Evolutionary conservation across 805 yeast genomes (phyloP), one percentile per base, ranked within the genome.

Genomic region (Metschnikowia vanudenii): DNA sequence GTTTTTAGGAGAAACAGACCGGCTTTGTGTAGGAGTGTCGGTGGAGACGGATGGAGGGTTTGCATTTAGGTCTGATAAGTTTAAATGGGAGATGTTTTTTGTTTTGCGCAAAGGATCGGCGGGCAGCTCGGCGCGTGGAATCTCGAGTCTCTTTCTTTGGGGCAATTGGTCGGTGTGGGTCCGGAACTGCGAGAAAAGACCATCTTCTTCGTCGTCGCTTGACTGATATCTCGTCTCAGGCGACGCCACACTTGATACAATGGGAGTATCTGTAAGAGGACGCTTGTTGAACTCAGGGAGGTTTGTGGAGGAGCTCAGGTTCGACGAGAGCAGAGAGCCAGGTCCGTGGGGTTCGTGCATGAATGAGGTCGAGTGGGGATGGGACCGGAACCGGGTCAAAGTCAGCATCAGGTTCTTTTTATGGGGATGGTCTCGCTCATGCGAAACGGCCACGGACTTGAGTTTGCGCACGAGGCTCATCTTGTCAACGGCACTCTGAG

Each of bases 241-340:
- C 0, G 88, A 81, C 1, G 79, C 67, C 58, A 75, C 68, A 2
- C 73, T 69, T 26, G 85, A 80, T 10, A 76, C 76, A 1, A 82
- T 74, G 0, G 94, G 94, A 0, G 94, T 85, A 58, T 85, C 94
- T 36, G 84, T 82, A 43, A 81, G 67, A 0, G 94, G 94, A 38
- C 90, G 69, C 62, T 79, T 82, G 59, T 84, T 81, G 65, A 85
- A 85, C 46, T 71, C 81, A 0, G 87, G 85, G 37, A 75, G 61
- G 33, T 53, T 51, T 13, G 52, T 24, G 28, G 47, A 50, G n/a
- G 55, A 49, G 34, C 43, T 41, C 37, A 36, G 50, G 11, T 38
- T 53, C 9, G 50, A 45, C 41, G 41, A 48, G 39, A 41, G 42
- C 43, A 43, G 46, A 10, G 49, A 31, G n/a, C 49, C 56, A 14